These are phyloP conservation scores for Tuber magnatum DNA, from an alignment of 495 filamentous ascomycete genomes.

Conservation along the genomic window DNA sequence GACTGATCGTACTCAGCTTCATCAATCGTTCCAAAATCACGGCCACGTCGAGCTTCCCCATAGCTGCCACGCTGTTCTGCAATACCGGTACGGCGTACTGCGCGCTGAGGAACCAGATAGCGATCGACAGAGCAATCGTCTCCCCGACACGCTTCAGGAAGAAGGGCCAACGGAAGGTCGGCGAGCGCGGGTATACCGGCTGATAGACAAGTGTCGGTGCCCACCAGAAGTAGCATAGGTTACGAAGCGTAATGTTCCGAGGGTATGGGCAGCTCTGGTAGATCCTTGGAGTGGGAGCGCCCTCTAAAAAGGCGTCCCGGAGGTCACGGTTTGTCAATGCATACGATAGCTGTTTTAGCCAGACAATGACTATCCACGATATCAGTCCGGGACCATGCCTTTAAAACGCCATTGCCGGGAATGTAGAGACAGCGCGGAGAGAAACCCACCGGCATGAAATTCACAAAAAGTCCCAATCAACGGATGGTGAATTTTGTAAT, in stretches of 20 bases:
- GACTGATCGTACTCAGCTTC: slow-evolving; percentile 86
- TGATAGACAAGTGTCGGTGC: slow-evolving; percentile 95
- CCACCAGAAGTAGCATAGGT: slow-evolving; percentile 93
- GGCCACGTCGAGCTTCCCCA: slow-evolving; percentile 69
- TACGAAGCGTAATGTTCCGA: slow-evolving; percentile 73
- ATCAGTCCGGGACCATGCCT: neutral
- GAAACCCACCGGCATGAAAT: slow-evolving; percentile 57
- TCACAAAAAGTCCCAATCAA: slow-evolving; percentile 86
- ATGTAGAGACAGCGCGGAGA: neutral
- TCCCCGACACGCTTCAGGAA: slow-evolving; percentile 75
- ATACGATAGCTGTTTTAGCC: slow-evolving; percentile 91
- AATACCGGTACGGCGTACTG: slow-evolving; percentile 90
- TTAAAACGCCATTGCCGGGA: neutral
- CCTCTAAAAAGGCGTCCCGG: slow-evolving; percentile 74
- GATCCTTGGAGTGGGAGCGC: slow-evolving; percentile 64
- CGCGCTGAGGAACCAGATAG: slow-evolving; percentile 87
- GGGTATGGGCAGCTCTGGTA: slow-evolving; percentile 85
- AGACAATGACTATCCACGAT: slow-evolving; percentile 62
- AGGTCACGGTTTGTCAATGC: slow-evolving; percentile 95
- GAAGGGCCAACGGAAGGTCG: slow-evolving; percentile 73
- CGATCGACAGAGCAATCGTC: slow-evolving; percentile 62
- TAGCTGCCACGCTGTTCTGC: slow-evolving; percentile 77
- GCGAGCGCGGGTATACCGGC: slow-evolving; percentile 81
- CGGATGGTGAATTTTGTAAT: slow-evolving; percentile 83
- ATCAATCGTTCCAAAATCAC: slow-evolving; percentile 81